Percentiles rank a stretch among this genome's conserved stretches.
Conservation (phyloP, 176 grass and related monocot genomes). For the Phragmites australis region DNA sequence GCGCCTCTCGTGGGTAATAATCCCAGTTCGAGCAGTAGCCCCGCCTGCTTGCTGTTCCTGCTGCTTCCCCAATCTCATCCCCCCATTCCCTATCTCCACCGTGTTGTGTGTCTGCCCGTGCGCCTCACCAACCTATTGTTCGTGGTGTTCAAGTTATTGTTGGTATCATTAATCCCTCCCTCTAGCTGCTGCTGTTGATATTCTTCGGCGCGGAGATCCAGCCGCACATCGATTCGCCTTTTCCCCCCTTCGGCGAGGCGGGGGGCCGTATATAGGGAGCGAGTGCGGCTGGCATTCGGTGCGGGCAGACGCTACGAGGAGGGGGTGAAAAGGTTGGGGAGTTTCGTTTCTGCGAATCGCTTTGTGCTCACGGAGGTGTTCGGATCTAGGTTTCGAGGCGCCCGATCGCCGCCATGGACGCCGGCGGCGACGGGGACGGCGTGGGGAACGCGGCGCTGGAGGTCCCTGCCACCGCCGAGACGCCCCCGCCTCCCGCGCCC, state of each 20-base stretch:
- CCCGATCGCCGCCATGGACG: conserved; percentile 48
- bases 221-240: conserved; percentile 49
- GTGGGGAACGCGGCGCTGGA: conserved; percentile 24
- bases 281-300: conserved; percentile 23
- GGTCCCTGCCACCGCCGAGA: conserved; percentile 1
- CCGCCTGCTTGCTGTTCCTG: conserved; percentile 4
- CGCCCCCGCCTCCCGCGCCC: conserved; percentile 8
- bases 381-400: conserved; percentile 62
- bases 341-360: conserved; percentile 12
- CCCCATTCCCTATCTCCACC: conserved; percentile 35
- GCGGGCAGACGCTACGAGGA: conserved; percentile 25
- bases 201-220: conserved; percentile 30
- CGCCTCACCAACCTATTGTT: conserved; percentile 12
- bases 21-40: conserved; percentile 24
- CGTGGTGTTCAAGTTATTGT: conserved; percentile 46
- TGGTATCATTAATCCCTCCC: conserved; percentile 1
- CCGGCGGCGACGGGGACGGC: conserved; percentile 38
- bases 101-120: not conserved
- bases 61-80: conserved; percentile 43
- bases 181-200: conserved; percentile 15
- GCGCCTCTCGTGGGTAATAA: conserved; percentile 48
- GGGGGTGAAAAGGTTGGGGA: conserved; percentile 14
- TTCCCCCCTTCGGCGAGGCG: conserved; percentile 16
- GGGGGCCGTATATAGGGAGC: conserved; percentile 25
- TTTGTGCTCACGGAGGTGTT: conserved; percentile 27